Percentiles rank a stretch among this genome's conserved stretches.
Conservation (phyloP, 805 yeast genomes). For the Lachancea lanzarotensis region DNA sequence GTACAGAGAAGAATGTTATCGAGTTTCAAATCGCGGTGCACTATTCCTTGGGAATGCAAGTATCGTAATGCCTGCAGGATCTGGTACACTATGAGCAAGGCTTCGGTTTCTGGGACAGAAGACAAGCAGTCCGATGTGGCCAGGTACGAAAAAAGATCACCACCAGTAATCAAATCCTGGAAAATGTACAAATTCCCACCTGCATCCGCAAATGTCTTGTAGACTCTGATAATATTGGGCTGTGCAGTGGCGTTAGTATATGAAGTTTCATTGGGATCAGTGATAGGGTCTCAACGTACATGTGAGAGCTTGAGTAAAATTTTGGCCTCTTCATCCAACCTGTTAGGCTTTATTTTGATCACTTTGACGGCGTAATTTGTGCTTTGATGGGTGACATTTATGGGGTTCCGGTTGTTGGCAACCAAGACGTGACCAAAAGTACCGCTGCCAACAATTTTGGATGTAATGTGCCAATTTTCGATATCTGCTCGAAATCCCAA, state of each 20-base stretch:
- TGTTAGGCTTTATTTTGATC: slow-evolving; percentile 28
- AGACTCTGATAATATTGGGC: slow-evolving; percentile 46
- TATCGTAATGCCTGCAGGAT: slow-evolving; percentile 49
- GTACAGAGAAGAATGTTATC: slow-evolving; percentile 56
- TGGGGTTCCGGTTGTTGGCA: slow-evolving; percentile 6
- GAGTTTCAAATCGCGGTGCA: slow-evolving; percentile 59
- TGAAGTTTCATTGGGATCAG: neutral
- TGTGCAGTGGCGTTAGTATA: slow-evolving; percentile 11
- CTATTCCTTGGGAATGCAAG: slow-evolving; percentile 48
- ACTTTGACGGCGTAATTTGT: slow-evolving; percentile 46
- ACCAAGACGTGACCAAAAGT: slow-evolving; percentile 49
- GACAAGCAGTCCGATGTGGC: slow-evolving; percentile 36
- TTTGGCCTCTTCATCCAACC: slow-evolving; percentile 38
- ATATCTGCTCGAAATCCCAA: slow-evolving; percentile 21
- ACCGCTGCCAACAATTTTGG: slow-evolving; percentile 45
- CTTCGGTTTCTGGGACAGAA: slow-evolving; percentile 48
- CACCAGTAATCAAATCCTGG: slow-evolving; percentile 49
- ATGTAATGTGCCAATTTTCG: slow-evolving; percentile 38
- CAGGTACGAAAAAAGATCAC: slow-evolving; percentile 53
- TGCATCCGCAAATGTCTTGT: slow-evolving; percentile 29
- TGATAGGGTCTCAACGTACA: slow-evolving; percentile 24
- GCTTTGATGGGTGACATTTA: slow-evolving; percentile 17
- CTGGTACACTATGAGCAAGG: slow-evolving; percentile 49
- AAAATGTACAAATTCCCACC: slow-evolving; percentile 37
- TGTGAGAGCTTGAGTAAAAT: slow-evolving; percentile 37